phyloP scores from a whole-genome alignment of 1,284 basidiomycete genomes.

The Rhodotorula sp. region DNA sequence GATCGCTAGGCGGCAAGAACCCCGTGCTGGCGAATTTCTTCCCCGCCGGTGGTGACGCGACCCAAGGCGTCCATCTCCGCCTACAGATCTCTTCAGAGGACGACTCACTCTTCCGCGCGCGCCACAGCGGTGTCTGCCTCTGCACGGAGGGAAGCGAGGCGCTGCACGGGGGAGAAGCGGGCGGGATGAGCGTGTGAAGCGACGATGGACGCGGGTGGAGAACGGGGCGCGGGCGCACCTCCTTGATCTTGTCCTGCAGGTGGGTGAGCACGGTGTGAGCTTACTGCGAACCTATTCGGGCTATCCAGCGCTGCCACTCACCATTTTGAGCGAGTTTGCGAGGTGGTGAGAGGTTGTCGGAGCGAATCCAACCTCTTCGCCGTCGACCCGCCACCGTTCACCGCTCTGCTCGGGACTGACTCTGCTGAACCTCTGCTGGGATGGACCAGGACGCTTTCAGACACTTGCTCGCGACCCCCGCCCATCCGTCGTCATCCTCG shows the following conservation, averaged over 20 bases:
- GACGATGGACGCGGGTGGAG: not conserved
- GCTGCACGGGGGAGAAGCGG: conserved; percentile 46
- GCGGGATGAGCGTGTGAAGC: not conserved
- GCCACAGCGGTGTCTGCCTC: conserved; percentile 80
- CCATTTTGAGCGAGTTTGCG: not conserved
- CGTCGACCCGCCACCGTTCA: not conserved
- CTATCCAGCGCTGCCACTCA: not conserved
- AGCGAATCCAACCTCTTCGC: not conserved
- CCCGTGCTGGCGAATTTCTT: not conserved
- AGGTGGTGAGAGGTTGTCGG: not conserved
- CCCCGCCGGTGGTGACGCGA: not conserved
- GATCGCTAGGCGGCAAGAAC: not conserved
- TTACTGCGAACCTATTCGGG: not conserved
- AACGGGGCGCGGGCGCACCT: conserved; percentile 49
- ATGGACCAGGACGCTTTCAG: conserved; percentile 37
- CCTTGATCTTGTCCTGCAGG: conserved; percentile 57
- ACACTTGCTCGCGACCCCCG: conserved; percentile 4
- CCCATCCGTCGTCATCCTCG: not conserved
- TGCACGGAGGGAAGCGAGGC: conserved; percentile 64
- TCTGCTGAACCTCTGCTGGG: not conserved
- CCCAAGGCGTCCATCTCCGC: not conserved
- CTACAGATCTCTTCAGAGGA: not conserved
- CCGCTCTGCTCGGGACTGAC: not conserved
- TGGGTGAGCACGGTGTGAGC: not conserved
- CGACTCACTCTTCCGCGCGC: conserved; percentile 64